Evolutionary conservation across 305 asterid species (phyloP), one percentile per base, ranked within the genome.

Genomic region (Fraxinus sp.): DNA sequence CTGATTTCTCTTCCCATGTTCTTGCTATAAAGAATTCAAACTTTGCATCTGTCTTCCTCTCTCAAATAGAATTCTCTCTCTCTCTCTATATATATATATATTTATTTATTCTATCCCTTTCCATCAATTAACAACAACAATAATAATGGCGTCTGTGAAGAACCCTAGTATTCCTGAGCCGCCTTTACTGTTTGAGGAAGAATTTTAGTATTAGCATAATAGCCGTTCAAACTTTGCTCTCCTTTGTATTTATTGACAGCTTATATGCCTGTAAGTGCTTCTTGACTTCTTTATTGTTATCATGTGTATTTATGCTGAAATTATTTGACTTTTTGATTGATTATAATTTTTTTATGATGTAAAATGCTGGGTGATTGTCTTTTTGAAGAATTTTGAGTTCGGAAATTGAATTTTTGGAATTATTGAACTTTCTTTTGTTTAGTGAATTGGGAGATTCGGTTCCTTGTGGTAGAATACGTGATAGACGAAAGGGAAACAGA

Each of bases 91-190:
- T 35, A 5, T 35, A 5, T 37, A 8, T 36, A 6, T 36, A 6
- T 7, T 86, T 83, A 77, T 77, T 84, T 30, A 79, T 79, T 74
- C 33, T 75, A 24, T 80, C 75, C 82, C 86, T 84, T 84, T 86
- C 39, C 68, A 70, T 28, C 39, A 4, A 30, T 70, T 70, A 30
- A 70, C 73, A 79, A 80, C 37, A 79, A 80, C 33, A 55, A 74
- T 37, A 82, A 83, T 89, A 87, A 92, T 93, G 96, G 89, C 85
- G 87, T 86, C 87, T 74, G 52, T 75, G 83, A 66, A 85, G 80
- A 92, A 81, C 96, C 92, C 92, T 90, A 88, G 86, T 87, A 71
- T 82, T 83, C 86, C 78, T 77, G 87, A 80, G 96, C 96, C 96
- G 98, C 93, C 95, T 72, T 64, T 85, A 80, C 88, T 85, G 78